Conservation (phyloP, 2,329 filamentous ascomycete species). For the Biscogniauxia marginata region DNA sequence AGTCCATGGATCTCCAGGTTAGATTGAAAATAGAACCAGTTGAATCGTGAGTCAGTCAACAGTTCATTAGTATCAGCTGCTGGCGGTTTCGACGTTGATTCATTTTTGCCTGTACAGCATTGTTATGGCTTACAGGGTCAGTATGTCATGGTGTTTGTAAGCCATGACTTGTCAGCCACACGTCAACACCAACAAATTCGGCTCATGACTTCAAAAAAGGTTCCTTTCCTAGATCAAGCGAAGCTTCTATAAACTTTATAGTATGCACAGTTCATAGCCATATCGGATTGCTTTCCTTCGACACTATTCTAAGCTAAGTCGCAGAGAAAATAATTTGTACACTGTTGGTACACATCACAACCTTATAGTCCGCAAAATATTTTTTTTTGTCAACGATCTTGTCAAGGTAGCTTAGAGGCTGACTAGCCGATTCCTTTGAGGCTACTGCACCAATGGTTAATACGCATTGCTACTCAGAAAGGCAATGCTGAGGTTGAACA, state of each 20-base stretch:
- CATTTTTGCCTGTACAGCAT: not conserved
- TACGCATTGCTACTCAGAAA: no score
- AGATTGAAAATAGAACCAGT: not conserved
- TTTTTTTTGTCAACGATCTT: no score
- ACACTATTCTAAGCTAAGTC: not conserved
- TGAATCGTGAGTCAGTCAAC: not conserved
- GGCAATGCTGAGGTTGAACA: not conserved
- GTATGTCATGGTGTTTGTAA: not conserved
- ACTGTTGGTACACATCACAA: no score
- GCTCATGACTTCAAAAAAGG: no score
- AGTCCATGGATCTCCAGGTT: not conserved
- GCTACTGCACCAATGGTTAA: not conserved
- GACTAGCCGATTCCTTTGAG: not conserved
- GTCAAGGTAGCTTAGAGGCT: not conserved
- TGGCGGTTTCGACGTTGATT: not conserved
- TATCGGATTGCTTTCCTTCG: no score
- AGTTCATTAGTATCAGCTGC: not conserved
- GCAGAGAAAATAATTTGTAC: no score
- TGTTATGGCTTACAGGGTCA: not conserved
- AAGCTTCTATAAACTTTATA: no score
- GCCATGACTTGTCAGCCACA: not conserved
- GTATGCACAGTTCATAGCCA: no score
- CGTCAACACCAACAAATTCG: no score
- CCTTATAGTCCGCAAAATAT: no score
- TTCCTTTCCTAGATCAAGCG: no score